Evolutionary conservation across 2,329 filamentous ascomycete genomes (phyloP).

Genomic region (Ophiostoma australiae): DNA sequence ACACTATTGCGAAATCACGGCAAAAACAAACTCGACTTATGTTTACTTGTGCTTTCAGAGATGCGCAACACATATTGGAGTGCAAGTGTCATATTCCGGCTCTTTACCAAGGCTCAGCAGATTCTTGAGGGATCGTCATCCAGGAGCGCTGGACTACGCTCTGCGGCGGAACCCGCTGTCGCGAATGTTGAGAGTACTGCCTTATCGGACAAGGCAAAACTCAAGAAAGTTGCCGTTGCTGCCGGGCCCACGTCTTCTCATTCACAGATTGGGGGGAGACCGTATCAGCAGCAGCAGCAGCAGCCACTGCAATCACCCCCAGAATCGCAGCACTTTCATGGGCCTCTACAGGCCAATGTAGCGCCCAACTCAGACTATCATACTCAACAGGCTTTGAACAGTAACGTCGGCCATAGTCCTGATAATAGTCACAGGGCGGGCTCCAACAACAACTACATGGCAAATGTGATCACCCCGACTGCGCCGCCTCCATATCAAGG

Average conservation of each 20-base stretch:
- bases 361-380: background rate
- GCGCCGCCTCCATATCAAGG: background rate
- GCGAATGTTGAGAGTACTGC: background rate
- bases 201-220: background rate
- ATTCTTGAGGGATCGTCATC: background rate
- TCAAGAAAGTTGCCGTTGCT: background rate
- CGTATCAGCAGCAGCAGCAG: background rate
- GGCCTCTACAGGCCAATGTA: background rate
- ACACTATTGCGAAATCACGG: background rate
- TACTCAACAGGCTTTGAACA: background rate
- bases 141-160: background rate
- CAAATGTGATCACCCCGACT: background rate
- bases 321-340: background rate
- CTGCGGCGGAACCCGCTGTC: background rate
- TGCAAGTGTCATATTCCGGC: conserved; percentile 12
- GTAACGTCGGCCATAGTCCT: background rate
- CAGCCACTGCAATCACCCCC: background rate
- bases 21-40: conserved; percentile 18
- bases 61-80: conserved; percentile 17
- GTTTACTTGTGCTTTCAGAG: conserved; percentile 13
- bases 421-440: background rate
- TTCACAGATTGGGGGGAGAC: background rate
- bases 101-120: conserved; percentile 11
- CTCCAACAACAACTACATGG: background rate
- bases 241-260: background rate